phyloP scores from a whole-genome alignment of 2,329 filamentous ascomycete genomes.

The Xylaria sp. region DNA sequence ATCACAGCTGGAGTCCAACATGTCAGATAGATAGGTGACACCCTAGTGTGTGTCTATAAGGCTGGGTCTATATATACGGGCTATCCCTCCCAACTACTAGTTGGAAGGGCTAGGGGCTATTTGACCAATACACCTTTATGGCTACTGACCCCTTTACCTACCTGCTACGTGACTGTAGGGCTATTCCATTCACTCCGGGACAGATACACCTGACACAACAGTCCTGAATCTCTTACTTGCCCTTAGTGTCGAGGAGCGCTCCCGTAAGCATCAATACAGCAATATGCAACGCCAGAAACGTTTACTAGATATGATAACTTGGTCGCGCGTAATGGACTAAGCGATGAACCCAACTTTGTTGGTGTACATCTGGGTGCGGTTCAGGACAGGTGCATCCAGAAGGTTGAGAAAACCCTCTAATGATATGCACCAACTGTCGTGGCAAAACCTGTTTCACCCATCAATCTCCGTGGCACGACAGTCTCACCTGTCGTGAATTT shows the following conservation, averaged over 20 bases:
- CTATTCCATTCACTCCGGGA: too few species aligned
- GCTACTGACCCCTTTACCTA: too few species aligned
- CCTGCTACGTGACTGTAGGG: too few species aligned
- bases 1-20: conserved; percentile 24
- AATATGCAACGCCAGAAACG: conserved; percentile 20
- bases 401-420: conserved; percentile 23
- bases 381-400: conserved; percentile 27
- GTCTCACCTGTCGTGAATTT: conserved; percentile 26
- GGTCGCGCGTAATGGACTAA: conserved; percentile 20
- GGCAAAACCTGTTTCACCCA: conserved; percentile 26
- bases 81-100: too few species aligned
- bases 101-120: too few species aligned
- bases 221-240: conserved; percentile 24
- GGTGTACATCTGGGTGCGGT: conserved; percentile 28
- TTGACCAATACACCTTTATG: too few species aligned
- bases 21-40: too few species aligned
- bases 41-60: too few species aligned
- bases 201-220: too few species aligned
- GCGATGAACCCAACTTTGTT: conserved; percentile 26
- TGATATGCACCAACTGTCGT: conserved; percentile 26
- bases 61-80: too few species aligned
- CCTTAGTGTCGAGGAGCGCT: conserved; percentile 24
- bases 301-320: conserved; percentile 20
- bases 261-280: conserved; percentile 20
- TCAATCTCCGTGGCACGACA: conserved; percentile 27